Evolutionary conservation across 106 monocot genomes (phyloP).

Genomic region (Platanthera guangdongensis): DNA sequence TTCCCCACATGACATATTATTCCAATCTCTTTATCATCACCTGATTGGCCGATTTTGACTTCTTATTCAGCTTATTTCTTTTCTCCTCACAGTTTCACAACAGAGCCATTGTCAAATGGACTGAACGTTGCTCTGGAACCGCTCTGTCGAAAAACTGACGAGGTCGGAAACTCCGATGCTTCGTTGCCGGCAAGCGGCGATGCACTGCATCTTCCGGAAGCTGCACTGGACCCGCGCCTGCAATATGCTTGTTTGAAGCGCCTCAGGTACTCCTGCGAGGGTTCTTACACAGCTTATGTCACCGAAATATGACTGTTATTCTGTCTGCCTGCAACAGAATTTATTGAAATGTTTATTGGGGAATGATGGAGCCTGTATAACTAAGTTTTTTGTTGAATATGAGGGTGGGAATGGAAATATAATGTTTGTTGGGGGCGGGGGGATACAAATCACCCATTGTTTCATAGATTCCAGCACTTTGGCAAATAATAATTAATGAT

Average conservation of each 20-base stretch:
- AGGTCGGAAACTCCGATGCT: background rate
- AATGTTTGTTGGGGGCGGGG: too few relatives aligned
- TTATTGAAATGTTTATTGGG: too few relatives aligned
- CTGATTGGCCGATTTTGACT: background rate
- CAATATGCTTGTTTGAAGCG: slow-evolving; percentile 21
- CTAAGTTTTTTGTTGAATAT: too few relatives aligned
- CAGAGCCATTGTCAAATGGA: slow-evolving; percentile 31
- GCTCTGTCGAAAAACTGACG: slow-evolving; percentile 9
- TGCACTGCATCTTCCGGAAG: slow-evolving; percentile 32
- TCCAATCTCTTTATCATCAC: background rate
- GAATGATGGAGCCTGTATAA: too few relatives aligned
- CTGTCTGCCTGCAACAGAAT: too few relatives aligned
- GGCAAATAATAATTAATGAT: too few relatives aligned
- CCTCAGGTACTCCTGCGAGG: slow-evolving; percentile 29
- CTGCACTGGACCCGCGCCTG: slow-evolving; percentile 24
- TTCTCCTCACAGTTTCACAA: slow-evolving; percentile 35
- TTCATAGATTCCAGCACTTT: too few relatives aligned
- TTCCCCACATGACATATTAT: background rate
- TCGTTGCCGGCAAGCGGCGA: slow-evolving; percentile 4
- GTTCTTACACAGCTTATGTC: slow-evolving; percentile 26
- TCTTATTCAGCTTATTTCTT: background rate
- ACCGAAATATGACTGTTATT: background rate
- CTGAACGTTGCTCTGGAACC: slow-evolving; percentile 43
- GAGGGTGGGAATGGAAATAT: too few relatives aligned
- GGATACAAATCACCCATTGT: too few relatives aligned